Conservation (phyloP, 2,329 filamentous ascomycete genomes). For the Cladosporium phlei region DNA sequence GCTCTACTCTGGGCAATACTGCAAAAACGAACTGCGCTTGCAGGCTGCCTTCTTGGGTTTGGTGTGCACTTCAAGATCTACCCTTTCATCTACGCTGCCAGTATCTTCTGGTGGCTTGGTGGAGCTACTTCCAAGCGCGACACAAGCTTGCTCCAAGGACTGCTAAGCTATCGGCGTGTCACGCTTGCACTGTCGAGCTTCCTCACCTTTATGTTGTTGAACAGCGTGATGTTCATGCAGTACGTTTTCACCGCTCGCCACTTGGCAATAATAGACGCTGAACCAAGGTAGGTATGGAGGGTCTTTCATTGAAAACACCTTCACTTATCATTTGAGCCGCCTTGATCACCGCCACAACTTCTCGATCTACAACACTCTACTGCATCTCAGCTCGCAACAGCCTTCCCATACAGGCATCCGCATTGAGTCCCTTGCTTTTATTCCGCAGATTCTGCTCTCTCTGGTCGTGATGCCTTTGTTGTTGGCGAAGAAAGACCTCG, state of each 20-base stretch:
- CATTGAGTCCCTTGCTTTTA: conserved; percentile 77
- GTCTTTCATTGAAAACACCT: conserved; percentile 84
- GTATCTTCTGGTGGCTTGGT: conserved; percentile 77
- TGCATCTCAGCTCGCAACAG: conserved; percentile 76
- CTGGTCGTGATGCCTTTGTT: conserved; percentile 69
- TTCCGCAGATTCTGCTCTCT: conserved; percentile 80
- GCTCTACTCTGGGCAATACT: conserved; percentile 78
- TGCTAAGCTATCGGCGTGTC: conserved; percentile 41
- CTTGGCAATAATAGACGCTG: conserved; percentile 3
- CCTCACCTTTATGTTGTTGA: conserved; percentile 67
- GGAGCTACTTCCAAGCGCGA: conserved; percentile 33
- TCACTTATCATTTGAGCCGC: conserved; percentile 84
- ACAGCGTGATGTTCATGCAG: conserved; percentile 71
- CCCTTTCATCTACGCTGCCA: conserved; percentile 87
- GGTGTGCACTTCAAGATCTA: conserved; percentile 98
- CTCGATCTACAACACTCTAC: conserved; percentile 86
- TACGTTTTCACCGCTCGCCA: conserved; percentile 40
- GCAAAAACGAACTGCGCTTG: conserved; percentile 56
- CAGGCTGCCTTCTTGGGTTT: conserved; percentile 72
- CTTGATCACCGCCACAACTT: conserved; percentile 98
- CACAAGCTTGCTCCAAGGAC: conserved; percentile 2
- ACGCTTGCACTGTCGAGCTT: conserved; percentile 62
- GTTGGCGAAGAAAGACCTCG: conserved; percentile 74
- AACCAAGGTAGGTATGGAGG: conserved; percentile 59
- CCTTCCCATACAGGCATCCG: conserved; percentile 38